Conservation (phyloP, 2,329 filamentous ascomycete species). For the Trichoderma atroviride region DNA sequence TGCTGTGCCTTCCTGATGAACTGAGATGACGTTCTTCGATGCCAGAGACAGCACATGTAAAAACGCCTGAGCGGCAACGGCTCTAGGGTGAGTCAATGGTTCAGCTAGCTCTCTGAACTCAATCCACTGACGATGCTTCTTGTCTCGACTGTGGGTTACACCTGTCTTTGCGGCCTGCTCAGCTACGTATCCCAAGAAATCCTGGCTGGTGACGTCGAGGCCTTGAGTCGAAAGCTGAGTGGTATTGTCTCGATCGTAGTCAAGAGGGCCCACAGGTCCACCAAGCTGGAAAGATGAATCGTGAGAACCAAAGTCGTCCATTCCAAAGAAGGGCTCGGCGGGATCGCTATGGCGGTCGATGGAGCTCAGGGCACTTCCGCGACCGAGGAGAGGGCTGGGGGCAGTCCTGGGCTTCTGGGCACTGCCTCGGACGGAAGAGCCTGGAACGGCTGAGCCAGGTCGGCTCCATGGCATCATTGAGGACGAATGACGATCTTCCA, state of each 20-base stretch:
- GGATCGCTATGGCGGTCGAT: slow-evolving; percentile 54
- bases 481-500: slow-evolving; percentile 67
- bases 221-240: slow-evolving; percentile 40
- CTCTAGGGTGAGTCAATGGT: slow-evolving; percentile 53
- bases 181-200: slow-evolving; percentile 52
- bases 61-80: slow-evolving; percentile 74
- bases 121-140: slow-evolving; percentile 51
- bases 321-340: slow-evolving; percentile 37
- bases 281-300: slow-evolving; percentile 39
- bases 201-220: slow-evolving; percentile 50
- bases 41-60: slow-evolving; percentile 73
- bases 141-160: slow-evolving; percentile 38
- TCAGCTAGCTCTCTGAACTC: slow-evolving; percentile 71
- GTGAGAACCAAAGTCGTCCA: slow-evolving; percentile 40
- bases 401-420: slow-evolving; percentile 39
- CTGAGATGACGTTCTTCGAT: slow-evolving; percentile 64
- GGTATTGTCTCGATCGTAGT: slow-evolving; percentile 32
- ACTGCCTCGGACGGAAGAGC: slow-evolving; percentile 50
- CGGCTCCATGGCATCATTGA: slow-evolving; percentile 58
- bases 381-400: slow-evolving; percentile 45
- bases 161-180: slow-evolving; percentile 41
- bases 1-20: slow-evolving; percentile 59
- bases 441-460: slow-evolving; percentile 47
- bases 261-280: slow-evolving; percentile 28
- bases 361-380: slow-evolving; percentile 42